These are phyloP conservation scores for Chytriomyces sp. DNA, from an alignment of 192 early-diverging fungal genomes.

Conservation along the genomic window DNA sequence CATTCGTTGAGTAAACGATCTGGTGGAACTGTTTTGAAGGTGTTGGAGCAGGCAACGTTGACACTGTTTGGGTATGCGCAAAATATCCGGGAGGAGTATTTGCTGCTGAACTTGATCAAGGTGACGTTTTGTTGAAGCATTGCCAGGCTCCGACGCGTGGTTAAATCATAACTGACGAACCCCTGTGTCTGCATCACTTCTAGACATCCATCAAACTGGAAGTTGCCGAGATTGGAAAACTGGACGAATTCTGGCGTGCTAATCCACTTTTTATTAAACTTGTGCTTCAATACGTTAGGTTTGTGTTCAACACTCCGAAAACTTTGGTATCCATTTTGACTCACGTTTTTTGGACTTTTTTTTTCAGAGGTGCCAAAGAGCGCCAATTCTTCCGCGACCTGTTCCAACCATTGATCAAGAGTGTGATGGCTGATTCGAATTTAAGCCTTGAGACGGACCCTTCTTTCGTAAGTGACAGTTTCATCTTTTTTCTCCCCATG, in stretches of 20 bases:
- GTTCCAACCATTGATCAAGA: constrained; percentile 79
- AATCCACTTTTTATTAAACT: constrained; percentile 98
- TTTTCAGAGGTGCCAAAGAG: constrained; percentile 86
- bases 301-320: neutral
- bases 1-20: constrained; percentile 83
- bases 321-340: neutral
- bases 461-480: constrained; percentile 22
- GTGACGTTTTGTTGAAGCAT: constrained; percentile 38
- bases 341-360: constrained; percentile 5
- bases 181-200: neutral
- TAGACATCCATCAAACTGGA: constrained; percentile 80
- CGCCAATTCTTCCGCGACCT: constrained; percentile 86
- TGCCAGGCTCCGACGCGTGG: too few relatives aligned
- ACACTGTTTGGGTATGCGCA: constrained; percentile 97
- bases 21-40: constrained; percentile 73
- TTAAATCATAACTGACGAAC: constrained; percentile 17
- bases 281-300: constrained; percentile 92
- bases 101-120: constrained; percentile 93
- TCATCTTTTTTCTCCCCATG: neutral
- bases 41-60: constrained; percentile 88
- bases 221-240: constrained; percentile 77
- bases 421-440: constrained; percentile 73
- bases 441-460: constrained; percentile 94
- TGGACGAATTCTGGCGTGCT: constrained; percentile 91
- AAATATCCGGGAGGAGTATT: constrained; percentile 93